Base-by-base conservation (phyloP, 1,284 basidiomycete genomes). In the Malassezia slooffiae region DNA sequence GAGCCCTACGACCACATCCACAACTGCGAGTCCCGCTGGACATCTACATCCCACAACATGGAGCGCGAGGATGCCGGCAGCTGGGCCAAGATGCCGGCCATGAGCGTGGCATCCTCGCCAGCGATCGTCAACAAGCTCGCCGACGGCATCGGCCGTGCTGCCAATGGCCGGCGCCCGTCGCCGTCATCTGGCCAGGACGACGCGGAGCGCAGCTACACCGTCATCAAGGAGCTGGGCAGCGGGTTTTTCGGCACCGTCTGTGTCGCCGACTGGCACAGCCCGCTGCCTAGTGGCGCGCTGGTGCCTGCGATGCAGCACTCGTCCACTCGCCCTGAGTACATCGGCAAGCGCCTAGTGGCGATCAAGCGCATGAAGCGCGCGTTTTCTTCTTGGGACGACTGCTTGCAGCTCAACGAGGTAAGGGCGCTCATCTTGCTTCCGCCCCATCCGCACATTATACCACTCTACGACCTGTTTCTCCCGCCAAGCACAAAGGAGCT, bases 181-280 rank as follows among this genome's bases (percentile, higher is more conserved):
- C n/a, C n/a, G n/a, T n/a, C n/a, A n/a, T n/a, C n/a, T n/a, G n/a
- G n/a, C n/a, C n/a, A n/a, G n/a, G n/a, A 57, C 13, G 63, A 62
- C 41, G 57, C 58, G 7, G 51, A 55, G 3, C 41, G 66, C 29
- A 54, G 64, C 41, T 69, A 60, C 29, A 60, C 58, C 29, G 53
- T 65, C 20, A 67, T 69, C 51, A 58, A 58, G 32, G 59, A 61
- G 26, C 52, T 63, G 24, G 66, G 66, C 2, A 61, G 62, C 17
- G 66, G 66, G 19, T 64, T 61, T 17, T 69, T 99, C 68, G 91
- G 91, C 47, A 96, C 89, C 7, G 91, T 99, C 50, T 90, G 85
- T 81, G 78, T 99, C 55, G 96, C 90, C 70, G 93, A 99, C 77
- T 97, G 91, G 91, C 89, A 93, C 76, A 88, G 87, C 65, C 81